These are phyloP conservation scores for Melaleuca quinquenervia DNA, from an alignment of 345 rosid genomes.

Conservation along the genomic window DNA sequence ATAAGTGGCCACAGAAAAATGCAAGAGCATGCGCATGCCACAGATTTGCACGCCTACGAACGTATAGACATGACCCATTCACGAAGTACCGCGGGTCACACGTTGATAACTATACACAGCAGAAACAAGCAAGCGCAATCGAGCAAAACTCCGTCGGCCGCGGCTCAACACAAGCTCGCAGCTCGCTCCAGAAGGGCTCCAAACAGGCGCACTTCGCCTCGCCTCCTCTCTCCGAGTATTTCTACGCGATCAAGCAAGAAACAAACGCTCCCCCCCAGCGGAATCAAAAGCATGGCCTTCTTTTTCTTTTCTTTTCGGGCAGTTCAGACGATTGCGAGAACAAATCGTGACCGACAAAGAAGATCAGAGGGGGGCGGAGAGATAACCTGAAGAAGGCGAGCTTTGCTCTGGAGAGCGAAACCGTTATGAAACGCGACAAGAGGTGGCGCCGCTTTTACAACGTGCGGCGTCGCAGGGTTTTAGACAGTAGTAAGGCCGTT, in stretches of 20 bases:
- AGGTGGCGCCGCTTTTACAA: not conserved
- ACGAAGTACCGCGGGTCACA: not conserved
- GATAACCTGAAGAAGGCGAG: not conserved
- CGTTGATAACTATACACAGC: not conserved
- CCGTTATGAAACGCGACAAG: not conserved
- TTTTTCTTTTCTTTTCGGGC: not conserved
- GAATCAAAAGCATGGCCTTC: not conserved
- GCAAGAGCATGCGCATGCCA: not conserved
- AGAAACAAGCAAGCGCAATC: not conserved
- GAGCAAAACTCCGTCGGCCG: not conserved
- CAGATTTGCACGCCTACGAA: not conserved
- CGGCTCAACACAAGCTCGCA: not conserved
- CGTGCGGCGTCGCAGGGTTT: not conserved
- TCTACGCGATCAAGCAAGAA: not conserved
- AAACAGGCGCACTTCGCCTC: not conserved
- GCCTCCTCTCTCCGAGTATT: not conserved
- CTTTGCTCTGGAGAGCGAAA: not conserved
- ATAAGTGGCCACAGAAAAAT: not conserved
- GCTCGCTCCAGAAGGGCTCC: not conserved
- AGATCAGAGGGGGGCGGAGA: not conserved
- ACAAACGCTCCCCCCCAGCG: not conserved
- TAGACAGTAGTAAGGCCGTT: not conserved
- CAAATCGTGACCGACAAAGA: not conserved
- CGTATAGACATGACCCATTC: not conserved
- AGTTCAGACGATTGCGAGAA: not conserved